Percentiles rank a stretch among this genome's conserved stretches.
These are phyloP conservation scores for Fusarium sp. DNA, from an alignment of 2,329 filamentous ascomycete genomes.

Conservation along the genomic window DNA sequence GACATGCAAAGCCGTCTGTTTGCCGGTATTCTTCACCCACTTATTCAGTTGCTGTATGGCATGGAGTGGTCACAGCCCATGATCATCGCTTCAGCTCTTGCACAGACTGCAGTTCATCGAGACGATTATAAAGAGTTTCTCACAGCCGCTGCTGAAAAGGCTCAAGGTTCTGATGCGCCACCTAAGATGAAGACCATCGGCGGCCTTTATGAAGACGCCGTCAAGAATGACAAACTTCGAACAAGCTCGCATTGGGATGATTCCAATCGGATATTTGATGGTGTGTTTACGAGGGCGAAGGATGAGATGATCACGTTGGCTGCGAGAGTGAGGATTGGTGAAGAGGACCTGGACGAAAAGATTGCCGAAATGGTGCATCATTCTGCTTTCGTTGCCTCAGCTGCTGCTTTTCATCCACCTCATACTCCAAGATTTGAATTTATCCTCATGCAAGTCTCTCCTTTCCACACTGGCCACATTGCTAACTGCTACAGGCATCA, in stretches of 20 bases:
- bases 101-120: conserved; percentile 77
- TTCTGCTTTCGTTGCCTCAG: conserved; percentile 58
- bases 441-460: conserved; percentile 65
- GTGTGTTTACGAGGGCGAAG: conserved; percentile 69
- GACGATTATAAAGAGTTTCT: conserved; percentile 66
- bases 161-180: conserved; percentile 2
- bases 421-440: conserved; percentile 84
- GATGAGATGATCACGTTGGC: conserved; percentile 71
- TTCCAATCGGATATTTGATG: conserved; percentile 73
- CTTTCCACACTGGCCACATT: background rate
- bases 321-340: conserved; percentile 64
- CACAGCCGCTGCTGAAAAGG: conserved; percentile 56
- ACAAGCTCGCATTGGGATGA: conserved; percentile 60
- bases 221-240: conserved; percentile 63
- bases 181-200: conserved; percentile 47
- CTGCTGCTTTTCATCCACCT: conserved; percentile 68
- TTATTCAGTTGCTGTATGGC: conserved; percentile 88
- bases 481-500: conserved; percentile 68
- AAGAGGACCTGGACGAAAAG: conserved; percentile 64
- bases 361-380: conserved; percentile 75
- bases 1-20: conserved; percentile 76
- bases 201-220: conserved; percentile 69
- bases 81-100: conserved; percentile 81
- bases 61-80: conserved; percentile 84
- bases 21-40: conserved; percentile 64